Evolutionary conservation across 2,329 filamentous ascomycete species (phyloP), one percentile per base, ranked within the genome.

Genomic region (Aspergillus sp.): DNA sequence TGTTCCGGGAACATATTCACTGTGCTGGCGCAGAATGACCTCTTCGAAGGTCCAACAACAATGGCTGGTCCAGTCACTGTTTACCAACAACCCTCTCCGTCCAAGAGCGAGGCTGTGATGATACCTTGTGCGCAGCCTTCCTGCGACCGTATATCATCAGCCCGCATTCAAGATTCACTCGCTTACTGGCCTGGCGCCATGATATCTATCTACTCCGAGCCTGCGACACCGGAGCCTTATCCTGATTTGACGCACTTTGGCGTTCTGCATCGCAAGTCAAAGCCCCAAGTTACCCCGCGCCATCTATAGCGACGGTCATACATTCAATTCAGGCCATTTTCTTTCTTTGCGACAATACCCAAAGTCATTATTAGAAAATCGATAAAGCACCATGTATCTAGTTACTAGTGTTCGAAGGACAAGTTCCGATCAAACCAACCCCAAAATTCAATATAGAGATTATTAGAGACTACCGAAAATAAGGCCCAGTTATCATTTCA

Each of bases 21-120:
- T 62, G 60, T 65, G 58, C 62, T 56, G 56, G 62, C 60, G 58
- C 63, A 57, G 57, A 15, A 59, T 55, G 30, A 41, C 41, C 49
- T 26, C 12, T n/a, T 45, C 24, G 41, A 30, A 17, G 48, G n/a
- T 15, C 22, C 17, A 30, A 48, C 7, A 42, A 30, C 30, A 43
- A 36, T 49, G 53, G 41, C 38, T 44, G 47, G 38, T 45, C 39
- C 30, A 55, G 39, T 20, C 30, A 45, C 47, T 45, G 38, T 30
- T 26, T 47, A 42, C 38, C 22, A 32, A 22, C 36, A 36, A 36
- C 34, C 15, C 18, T 18, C 11, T 45, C 39, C 26, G 24, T 24
- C 18, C 17, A 30, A 7, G 17, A 44, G 9, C 24, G 26, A 24
- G 30, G 24, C 26, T 20, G 41, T 18, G 34, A 49, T 49, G 34